phyloP scores from a whole-genome alignment of 768 basidiomycete species.

The Dioszegia crocea region DNA sequence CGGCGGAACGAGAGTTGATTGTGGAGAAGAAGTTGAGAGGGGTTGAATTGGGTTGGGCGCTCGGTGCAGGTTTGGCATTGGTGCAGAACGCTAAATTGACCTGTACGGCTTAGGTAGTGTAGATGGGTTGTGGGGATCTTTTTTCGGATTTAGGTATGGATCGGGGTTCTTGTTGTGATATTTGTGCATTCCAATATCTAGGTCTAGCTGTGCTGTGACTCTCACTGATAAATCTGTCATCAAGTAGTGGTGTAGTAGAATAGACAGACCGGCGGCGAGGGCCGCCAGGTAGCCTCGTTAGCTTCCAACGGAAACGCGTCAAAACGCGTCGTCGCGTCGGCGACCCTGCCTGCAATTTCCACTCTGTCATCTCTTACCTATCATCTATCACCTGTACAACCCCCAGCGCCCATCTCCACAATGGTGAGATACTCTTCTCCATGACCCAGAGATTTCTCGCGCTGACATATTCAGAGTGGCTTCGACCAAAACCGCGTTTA shows the following conservation, averaged over 20 bases:
- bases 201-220: too few species aligned
- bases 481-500: constrained; percentile 61
- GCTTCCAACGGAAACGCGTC: too few species aligned
- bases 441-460: too few species aligned
- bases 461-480: constrained; percentile 5
- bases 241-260: too few species aligned
- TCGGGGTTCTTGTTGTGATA: not conserved
- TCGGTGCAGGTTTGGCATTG: constrained; percentile 62
- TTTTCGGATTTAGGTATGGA: not conserved
- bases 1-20: constrained; percentile 57
- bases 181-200: not conserved
- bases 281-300: too few species aligned
- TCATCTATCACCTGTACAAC: too few species aligned
- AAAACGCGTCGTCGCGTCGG: not conserved
- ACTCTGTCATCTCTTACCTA: too few species aligned
- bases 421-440: constrained; percentile 2
- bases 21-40: constrained; percentile 82
- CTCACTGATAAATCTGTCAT: too few species aligned
- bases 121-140: not conserved
- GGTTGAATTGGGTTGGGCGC: constrained; percentile 90
- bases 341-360: not conserved
- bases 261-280: too few species aligned
- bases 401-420: not conserved
- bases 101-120: constrained; percentile 37
- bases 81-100: constrained; percentile 48